Percentiles rank a stretch among this genome's conserved stretches.
These are phyloP conservation scores for Uronychia binucleata DNA, from an alignment of 73 alveolate species.

Conservation along the genomic window DNA sequence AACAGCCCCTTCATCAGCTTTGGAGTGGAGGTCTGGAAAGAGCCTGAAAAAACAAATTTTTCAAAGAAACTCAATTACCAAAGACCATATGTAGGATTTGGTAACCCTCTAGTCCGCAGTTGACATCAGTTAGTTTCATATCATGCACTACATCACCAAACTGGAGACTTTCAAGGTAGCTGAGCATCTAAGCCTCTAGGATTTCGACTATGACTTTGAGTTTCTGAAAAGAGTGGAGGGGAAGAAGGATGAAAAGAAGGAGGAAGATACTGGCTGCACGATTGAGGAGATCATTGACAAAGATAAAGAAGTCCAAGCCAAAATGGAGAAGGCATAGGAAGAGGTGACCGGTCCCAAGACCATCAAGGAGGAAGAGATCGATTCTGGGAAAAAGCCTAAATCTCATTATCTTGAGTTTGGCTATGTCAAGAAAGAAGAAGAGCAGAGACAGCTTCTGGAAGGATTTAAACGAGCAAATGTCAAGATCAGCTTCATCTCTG, in stretches of 20 bases:
- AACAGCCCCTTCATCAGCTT: constrained; percentile 93
- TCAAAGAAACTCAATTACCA: constrained; percentile 82
- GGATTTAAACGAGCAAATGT: constrained; percentile 84
- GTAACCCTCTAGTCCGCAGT: constrained; percentile 65
- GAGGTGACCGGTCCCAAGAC: constrained; percentile 44
- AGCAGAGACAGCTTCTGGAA: constrained; percentile 74
- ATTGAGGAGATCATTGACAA: constrained; percentile 52
- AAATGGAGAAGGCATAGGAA: constrained; percentile 69
- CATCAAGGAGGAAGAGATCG: constrained; percentile 2
- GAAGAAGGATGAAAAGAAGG: constrained; percentile 65
- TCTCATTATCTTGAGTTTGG: constrained; percentile 21
- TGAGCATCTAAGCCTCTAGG: too few species aligned
- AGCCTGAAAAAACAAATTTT: constrained; percentile 85
- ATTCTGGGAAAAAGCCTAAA: constrained; percentile 31
- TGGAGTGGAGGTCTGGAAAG: constrained; percentile 87
- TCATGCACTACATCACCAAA: constrained; percentile 78
- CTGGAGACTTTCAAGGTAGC: constrained; percentile 85
- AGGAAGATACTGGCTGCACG: constrained; percentile 32
- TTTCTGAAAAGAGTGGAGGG: constrained; percentile 64
- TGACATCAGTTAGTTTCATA: constrained; percentile 77
- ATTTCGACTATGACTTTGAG: constrained; percentile 68
- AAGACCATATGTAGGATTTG: constrained; percentile 83
- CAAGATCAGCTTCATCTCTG: constrained; percentile 76
- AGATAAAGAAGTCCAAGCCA: constrained; percentile 68
- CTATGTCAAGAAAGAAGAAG: constrained; percentile 27